Evolutionary conservation across 208 protist species (phyloP).

Genomic region (Strigomonas galati): DNA sequence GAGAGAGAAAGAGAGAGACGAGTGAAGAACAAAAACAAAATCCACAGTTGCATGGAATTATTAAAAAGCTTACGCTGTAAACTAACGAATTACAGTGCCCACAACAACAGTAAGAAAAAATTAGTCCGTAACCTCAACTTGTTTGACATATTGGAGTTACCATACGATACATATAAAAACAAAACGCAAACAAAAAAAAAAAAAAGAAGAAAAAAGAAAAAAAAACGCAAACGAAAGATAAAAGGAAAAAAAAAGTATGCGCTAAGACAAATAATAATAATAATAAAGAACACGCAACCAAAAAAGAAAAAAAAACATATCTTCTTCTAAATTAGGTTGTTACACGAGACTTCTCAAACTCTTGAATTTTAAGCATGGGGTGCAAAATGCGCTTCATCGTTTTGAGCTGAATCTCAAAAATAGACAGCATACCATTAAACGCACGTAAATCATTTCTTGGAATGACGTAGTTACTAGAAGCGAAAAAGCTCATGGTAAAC

Average conservation of each 20-base stretch:
- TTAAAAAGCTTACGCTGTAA: too few species aligned
- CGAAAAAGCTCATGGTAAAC: slow-evolving; percentile 44
- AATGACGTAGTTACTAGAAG: slow-evolving; percentile 25
- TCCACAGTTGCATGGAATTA: background rate
- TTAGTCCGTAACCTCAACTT: too few species aligned
- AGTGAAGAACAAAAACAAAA: background rate
- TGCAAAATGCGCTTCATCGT: slow-evolving; percentile 26
- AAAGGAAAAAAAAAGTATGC: too few species aligned
- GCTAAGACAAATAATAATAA: slow-evolving; percentile 3
- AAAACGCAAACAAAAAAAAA: background rate
- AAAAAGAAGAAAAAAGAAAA: slow-evolving; percentile 1
- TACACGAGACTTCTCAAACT: slow-evolving; percentile 46
- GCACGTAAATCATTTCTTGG: slow-evolving; percentile 36
- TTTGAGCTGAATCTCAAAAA: slow-evolving; percentile 38
- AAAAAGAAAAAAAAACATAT: too few species aligned
- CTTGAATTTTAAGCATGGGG: slow-evolving; percentile 43
- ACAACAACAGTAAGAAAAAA: too few species aligned
- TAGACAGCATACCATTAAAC: slow-evolving; percentile 31
- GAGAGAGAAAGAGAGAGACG: background rate
- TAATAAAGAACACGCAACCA: background rate
- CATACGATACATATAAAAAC: too few species aligned
- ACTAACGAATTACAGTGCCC: too few species aligned
- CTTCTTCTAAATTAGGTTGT: too few species aligned
- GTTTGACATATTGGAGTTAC: too few species aligned
- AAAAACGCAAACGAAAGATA: background rate